Percentiles rank a stretch among this genome's conserved stretches.
Evolutionary conservation across 345 rosid genomes (phyloP).

Genomic region (Abelmoschus esculentus): DNA sequence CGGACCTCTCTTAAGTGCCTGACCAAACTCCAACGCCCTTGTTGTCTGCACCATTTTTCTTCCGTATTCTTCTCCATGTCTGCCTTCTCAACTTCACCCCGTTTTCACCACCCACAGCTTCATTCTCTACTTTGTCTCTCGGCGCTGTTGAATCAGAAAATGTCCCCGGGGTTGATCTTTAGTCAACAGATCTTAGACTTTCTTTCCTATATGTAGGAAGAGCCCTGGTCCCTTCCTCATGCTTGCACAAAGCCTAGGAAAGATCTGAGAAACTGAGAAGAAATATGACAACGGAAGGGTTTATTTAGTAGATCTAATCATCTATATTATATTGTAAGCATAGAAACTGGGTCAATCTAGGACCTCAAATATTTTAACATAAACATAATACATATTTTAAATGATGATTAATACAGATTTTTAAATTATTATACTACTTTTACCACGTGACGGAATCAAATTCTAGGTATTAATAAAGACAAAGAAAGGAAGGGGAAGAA

Average conservation of each 20-base stretch:
- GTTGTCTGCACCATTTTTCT: background rate
- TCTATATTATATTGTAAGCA: too few relatives aligned
- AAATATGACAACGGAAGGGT: background rate
- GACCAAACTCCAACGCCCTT: background rate
- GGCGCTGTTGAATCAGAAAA: background rate
- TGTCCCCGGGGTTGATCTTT: slow-evolving; percentile 23
- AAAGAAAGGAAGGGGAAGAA: too few relatives aligned
- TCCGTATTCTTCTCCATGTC: background rate
- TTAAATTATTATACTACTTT: too few relatives aligned
- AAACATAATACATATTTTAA: too few relatives aligned
- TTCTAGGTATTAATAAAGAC: too few relatives aligned
- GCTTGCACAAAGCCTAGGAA: slow-evolving; percentile 11
- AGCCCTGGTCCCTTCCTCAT: slow-evolving; percentile 91
- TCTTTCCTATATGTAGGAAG: slow-evolving; percentile 84
- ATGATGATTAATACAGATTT: too few relatives aligned
- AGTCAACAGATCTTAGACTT: slow-evolving; percentile 83
- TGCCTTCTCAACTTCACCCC: background rate
- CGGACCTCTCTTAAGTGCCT: background rate
- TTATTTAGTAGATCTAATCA: background rate
- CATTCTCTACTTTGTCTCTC: background rate
- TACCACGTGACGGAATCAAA: too few relatives aligned
- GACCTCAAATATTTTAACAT: too few relatives aligned
- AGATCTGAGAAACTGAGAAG: background rate
- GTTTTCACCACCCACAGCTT: background rate
- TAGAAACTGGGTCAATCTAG: too few relatives aligned